Conservation (phyloP, 2,329 filamentous ascomycete genomes). For the Parastagonospora avenae region DNA sequence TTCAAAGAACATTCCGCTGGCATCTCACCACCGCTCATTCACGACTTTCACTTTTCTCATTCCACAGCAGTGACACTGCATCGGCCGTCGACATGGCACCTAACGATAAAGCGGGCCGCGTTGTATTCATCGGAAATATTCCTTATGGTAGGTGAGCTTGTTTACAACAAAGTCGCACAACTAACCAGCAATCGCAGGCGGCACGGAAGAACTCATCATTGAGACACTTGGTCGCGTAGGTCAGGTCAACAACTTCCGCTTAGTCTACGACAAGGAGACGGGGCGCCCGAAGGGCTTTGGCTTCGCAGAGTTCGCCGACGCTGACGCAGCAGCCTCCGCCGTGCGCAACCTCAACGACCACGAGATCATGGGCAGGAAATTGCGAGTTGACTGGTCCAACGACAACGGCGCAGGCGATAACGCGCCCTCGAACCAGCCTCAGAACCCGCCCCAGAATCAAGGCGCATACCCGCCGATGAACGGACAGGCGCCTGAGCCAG, state of each 20-base stretch:
- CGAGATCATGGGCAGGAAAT: slow-evolving; percentile 91
- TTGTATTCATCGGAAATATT: slow-evolving; percentile 86
- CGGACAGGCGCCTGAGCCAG: slow-evolving; percentile 50
- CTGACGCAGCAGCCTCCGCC: slow-evolving; percentile 88
- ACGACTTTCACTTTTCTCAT: not conserved
- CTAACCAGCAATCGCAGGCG: slow-evolving; percentile 60
- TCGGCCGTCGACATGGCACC: slow-evolving; percentile 33
- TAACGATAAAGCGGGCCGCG: slow-evolving; percentile 72
- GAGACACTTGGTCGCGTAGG: slow-evolving; percentile 92
- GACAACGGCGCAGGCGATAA: slow-evolving; percentile 74
- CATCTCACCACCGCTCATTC: not conserved
- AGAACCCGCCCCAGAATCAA: slow-evolving; percentile 35
- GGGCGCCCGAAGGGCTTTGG: slow-evolving; percentile 95
- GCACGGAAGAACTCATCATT: slow-evolving; percentile 94
- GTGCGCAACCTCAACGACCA: slow-evolving; percentile 95
- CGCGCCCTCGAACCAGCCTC: slow-evolving; percentile 51
- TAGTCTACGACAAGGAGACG: slow-evolving; percentile 95
- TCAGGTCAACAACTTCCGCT: slow-evolving; percentile 86
- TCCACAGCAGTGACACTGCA: not conserved
- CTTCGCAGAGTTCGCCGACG: slow-evolving; percentile 93
- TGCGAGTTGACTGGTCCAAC: slow-evolving; percentile 95
- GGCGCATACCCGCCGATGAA: slow-evolving; percentile 50
- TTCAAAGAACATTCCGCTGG: slow-evolving; percentile 5
- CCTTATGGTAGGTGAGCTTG: slow-evolving; percentile 68
- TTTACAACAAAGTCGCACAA: slow-evolving; percentile 5